These are phyloP conservation scores for Obba rivulosa DNA, from an alignment of 768 basidiomycete genomes.

Conservation along the genomic window DNA sequence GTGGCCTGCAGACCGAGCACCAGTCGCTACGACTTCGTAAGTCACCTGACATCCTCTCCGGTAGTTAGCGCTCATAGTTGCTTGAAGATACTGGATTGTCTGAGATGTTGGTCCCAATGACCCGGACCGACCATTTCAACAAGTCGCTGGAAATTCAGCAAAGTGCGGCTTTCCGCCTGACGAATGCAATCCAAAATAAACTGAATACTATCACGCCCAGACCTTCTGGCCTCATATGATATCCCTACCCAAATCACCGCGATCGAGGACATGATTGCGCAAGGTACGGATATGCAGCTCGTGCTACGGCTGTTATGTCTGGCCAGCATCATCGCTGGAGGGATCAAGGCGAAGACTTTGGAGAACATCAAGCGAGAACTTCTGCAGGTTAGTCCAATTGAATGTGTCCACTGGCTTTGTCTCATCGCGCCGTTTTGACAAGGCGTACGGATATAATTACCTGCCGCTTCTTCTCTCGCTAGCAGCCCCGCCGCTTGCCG, in stretches of 20 bases:
- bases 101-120: constrained; percentile 84
- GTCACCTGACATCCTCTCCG: constrained; percentile 29
- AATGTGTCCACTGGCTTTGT: background rate
- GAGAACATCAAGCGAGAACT: constrained; percentile 91
- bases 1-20: constrained; percentile 89
- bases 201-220: constrained; percentile 38
- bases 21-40: constrained; percentile 83
- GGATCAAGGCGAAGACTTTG: constrained; percentile 80
- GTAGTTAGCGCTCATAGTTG: constrained; percentile 6
- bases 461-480: constrained; percentile 65
- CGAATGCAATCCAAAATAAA: constrained; percentile 5
- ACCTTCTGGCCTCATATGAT: constrained; percentile 93
- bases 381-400: constrained; percentile 52
- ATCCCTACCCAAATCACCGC: constrained; percentile 70
- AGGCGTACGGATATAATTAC: constrained; percentile 74
- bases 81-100: constrained; percentile 83
- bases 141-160: constrained; percentile 93
- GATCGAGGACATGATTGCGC: constrained; percentile 88
- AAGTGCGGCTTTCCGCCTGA: constrained; percentile 40
- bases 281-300: constrained; percentile 75
- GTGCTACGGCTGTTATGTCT: constrained; percentile 82
- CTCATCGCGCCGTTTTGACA: constrained; percentile 26
- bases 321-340: constrained; percentile 76
- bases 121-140: constrained; percentile 84
- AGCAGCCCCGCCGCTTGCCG: constrained; percentile 58